These are phyloP conservation scores for Eucalyptus marginata DNA, from an alignment of 345 rosid genomes.

Conservation along the genomic window DNA sequence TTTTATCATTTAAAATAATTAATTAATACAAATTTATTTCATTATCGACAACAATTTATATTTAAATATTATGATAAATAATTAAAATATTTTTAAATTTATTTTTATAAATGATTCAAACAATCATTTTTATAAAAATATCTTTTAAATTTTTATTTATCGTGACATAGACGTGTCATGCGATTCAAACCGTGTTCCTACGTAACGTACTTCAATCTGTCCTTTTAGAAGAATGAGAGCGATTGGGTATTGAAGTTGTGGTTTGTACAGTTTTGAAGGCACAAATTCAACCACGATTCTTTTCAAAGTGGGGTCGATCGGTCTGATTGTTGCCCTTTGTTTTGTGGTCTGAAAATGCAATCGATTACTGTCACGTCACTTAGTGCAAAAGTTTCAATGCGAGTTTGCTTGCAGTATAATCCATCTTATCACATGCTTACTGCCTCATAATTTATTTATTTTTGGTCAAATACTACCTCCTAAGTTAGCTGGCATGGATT, in stretches of 20 bases:
- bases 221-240: background rate
- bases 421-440: background rate
- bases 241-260: background rate
- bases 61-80: background rate
- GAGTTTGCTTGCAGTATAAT: background rate
- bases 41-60: background rate
- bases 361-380: background rate
- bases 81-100: too few species aligned
- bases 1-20: background rate
- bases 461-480: background rate
- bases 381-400: background rate
- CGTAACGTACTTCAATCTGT: background rate
- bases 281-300: background rate
- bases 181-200: too few species aligned
- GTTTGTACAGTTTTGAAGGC: background rate
- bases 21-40: too few species aligned
- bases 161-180: background rate
- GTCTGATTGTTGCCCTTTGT: background rate
- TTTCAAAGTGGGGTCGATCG: background rate
- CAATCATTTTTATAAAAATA: too few species aligned
- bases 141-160: fast-evolving
- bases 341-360: background rate
- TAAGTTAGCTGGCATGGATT: background rate
- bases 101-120: background rate
- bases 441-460: background rate